Evolutionary conservation across 257 asterid species (phyloP), one percentile per base, ranked within the genome.

Genomic region (Euphrasia confusa): DNA sequence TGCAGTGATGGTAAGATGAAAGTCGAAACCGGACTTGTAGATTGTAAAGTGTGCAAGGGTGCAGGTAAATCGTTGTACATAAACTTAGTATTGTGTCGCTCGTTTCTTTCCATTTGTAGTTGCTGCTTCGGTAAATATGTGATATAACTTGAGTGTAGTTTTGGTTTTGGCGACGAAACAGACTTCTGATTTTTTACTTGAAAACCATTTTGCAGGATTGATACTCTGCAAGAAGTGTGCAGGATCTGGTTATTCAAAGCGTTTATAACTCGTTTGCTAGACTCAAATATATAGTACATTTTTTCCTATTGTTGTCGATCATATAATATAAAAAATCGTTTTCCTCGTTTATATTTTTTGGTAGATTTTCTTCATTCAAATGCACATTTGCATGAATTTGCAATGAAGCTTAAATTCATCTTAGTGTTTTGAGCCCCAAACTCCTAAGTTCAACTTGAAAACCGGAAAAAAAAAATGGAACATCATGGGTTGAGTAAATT

Each of bases 21-120:
- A 81, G 79, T 72, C 18, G 96, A 88, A 74, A 47, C 78, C 3
- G 91, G 95, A 60, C 67, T 81, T 37, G 95, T 86, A 10, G 92
- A 91, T 64, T 91, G 98, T 73, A 86, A 79, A 71, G 95, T 91
- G 32, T 91, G 98, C 95, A 91, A 83, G 77, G 98, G 98, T 63
- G 91, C 96, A 82, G 95, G 98, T 85, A 75, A 12, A 52, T 5
- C 10, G 27, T 26, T 12, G 6, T 44, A 11, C 15, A 10, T 0
- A 44, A 44, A 44, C 42, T 6, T 37, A 37, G 42, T 7, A 37
- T 10, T 37, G 10, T 0, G 42, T 37, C 42, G 42, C 9, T 44
- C 5, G 49, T 10, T 44, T 4, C 15, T 10, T 44, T 4, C 15
- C 5, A 2, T 44, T 44, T 11, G 49, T 37, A 37, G 42, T 37